A percentile compares a stretch with the other conserved stretches of the same genome.
Conservation (phyloP, 2,329 filamentous ascomycete species). For the Arthrobotrys sinensis region DNA sequence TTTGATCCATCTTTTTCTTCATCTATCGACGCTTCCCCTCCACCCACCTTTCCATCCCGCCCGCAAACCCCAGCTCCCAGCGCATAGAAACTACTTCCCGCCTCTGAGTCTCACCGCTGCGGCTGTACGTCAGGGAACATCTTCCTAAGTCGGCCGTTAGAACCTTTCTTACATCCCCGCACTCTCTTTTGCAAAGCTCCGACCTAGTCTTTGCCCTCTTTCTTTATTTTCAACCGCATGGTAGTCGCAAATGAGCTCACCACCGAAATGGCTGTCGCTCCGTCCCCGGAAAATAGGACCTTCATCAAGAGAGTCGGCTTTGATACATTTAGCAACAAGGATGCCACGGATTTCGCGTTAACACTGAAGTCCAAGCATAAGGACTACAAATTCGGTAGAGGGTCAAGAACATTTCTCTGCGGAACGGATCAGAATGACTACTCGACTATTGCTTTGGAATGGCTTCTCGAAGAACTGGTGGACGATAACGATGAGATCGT, state of each 20-base stretch:
- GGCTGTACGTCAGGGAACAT: no score
- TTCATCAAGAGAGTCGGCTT: slow-evolving; percentile 81
- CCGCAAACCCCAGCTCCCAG: slow-evolving; percentile 30
- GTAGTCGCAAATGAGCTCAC: slow-evolving; percentile 45
- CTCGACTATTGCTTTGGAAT: slow-evolving; percentile 91
- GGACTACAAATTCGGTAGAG: slow-evolving; percentile 84
- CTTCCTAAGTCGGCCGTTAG: no score
- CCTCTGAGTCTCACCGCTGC: no score
- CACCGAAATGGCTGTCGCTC: slow-evolving; percentile 48
- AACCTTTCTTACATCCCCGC: neutral
- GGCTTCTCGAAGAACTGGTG: slow-evolving; percentile 91
- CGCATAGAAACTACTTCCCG: slow-evolving; percentile 7
- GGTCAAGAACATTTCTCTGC: slow-evolving; percentile 89
- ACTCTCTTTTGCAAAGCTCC: slow-evolving; percentile 1
- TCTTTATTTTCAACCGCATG: slow-evolving; percentile 6
- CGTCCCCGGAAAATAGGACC: slow-evolving; percentile 68
- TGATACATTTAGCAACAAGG: slow-evolving; percentile 79
- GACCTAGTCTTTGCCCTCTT: slow-evolving; percentile 24
- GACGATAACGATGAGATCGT: slow-evolving; percentile 95
- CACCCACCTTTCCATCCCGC: neutral
- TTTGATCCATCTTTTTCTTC: slow-evolving; percentile 10
- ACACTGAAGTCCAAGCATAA: slow-evolving; percentile 89
- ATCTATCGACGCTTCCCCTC: neutral
- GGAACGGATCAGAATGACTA: slow-evolving; percentile 93
- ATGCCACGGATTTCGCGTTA: slow-evolving; percentile 80